Evolutionary conservation across 176 grass and related monocot species (phyloP), one percentile per base, ranked within the genome.

Genomic region (Chrysopogon serrulatus): DNA sequence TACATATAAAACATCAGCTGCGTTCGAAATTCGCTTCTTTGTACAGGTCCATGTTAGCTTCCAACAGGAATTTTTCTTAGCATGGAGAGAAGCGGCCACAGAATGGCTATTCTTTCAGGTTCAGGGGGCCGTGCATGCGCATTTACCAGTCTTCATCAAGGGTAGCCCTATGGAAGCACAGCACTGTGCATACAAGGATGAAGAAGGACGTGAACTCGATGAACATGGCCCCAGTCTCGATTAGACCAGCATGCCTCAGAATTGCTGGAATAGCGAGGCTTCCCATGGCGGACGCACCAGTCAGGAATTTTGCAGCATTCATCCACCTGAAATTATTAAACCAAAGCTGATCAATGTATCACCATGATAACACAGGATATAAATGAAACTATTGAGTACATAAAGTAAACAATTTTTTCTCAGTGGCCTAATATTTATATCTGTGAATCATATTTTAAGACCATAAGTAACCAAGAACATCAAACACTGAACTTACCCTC

Each of bases 161-260:
- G 47, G 64, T 98, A 31, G 91, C 96, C 83, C 91, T 88, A 56
- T 98, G 93, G 83, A 87, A 95, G 85, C 93, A 98, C 65, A 98
- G 36, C 44, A 98, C 71, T 1, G 96, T 98, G 86, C 93, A 98
- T 36, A 93, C 87, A 67, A 98, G 93, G 62, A 98, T 95, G 85
- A 98, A 98, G 78, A 98, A 98, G 68, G 96, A 95, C 0, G 93
- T 95, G 85, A 98, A 98, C 79, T 94, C 91, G 47, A 98, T 98
- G 83, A 92, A 90, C 96, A 98, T 98, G 21, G 96, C 96, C 1
- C 96, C 96, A 0, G 87, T 91, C 79, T 98, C 96, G 14, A 98
- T 98, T 61, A 98, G 82, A 39, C 92, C 82, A 40, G 96, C 96
- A 26, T 98, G 96, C 89, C 89, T 91, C 73, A 95, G 79, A 56